Evolutionary conservation across 495 filamentous ascomycete genomes (phyloP), one percentile per base, ranked within the genome.

Genomic region (Durotheca rogersii): DNA sequence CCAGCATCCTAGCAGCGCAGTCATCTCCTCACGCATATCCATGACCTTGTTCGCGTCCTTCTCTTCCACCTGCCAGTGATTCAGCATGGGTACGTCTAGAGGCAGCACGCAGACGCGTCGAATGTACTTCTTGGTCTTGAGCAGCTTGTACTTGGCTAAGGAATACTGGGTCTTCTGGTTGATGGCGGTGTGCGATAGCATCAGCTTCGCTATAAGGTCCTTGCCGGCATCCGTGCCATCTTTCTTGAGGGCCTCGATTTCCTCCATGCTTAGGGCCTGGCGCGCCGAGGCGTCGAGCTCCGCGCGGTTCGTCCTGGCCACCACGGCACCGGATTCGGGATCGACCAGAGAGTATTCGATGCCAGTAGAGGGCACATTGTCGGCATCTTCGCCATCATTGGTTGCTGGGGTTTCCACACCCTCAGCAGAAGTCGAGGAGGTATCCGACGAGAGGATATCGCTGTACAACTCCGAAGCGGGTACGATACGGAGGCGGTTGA

Each of bases 151-250:
- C 65, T 98, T 98, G 16, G 91, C 90, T 14, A 96, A 72, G 4
- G 88, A 89, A 67, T 95, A 98, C 1, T 85, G 79, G 0, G 93
- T 96, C 73, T 97, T 98, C 72, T 98, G 86, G 52, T 94, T 90
- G 19, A 97, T 72, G 0, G 85, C 87, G 2, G 82, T 80, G 69
- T 98, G 93, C 10, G 87, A 89, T 14, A 86, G 75, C 62, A 98
- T 70, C 2, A 98, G 77, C 66, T 88, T 93, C 27, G 85, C 83
- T 41, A 98, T 89, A 29, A 98, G 77, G 33, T 95, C 90, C 67
- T 87, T 88, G 6, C 93, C 93, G 0, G 88, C 86, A 15, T 83
- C 83, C 25, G 78, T 82, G 1, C 83, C 85, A 31, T 87, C 80
- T 47, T 79, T 82, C 71, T 98, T 98, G 52, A 97, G 70, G 63